Percentiles rank a stretch among this genome's conserved stretches.
Evolutionary conservation across 805 yeast species (phyloP).

Genomic region (Starmerella etchellsii): DNA sequence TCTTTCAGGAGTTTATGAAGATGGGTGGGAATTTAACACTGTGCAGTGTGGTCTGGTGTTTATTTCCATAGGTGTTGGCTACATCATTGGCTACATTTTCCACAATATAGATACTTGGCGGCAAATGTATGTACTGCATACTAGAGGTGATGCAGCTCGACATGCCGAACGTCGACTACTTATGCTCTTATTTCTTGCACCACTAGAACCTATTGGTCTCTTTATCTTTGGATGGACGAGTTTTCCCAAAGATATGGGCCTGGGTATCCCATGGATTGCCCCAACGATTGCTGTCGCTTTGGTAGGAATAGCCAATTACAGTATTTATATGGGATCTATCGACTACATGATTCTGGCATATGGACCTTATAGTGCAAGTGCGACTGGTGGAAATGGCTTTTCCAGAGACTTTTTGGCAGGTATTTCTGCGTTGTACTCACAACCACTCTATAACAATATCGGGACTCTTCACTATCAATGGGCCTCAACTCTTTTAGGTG

Average conservation of each 20-base stretch:
- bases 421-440: constrained; percentile 30
- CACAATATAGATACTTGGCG: constrained; percentile 29
- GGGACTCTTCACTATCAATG: constrained; percentile 29
- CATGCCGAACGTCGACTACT: constrained; percentile 19
- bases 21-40: constrained; percentile 32
- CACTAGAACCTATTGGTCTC: constrained; percentile 31
- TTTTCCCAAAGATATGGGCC: constrained; percentile 26
- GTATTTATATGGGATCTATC: constrained; percentile 34
- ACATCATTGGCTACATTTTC: constrained; percentile 28
- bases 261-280: constrained; percentile 30
- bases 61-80: constrained; percentile 29
- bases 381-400: constrained; percentile 35
- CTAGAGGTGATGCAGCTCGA: constrained; percentile 22
- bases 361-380: constrained; percentile 34
- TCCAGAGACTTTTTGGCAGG: constrained; percentile 34
- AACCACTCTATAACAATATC: constrained; percentile 30
- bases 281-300: constrained; percentile 30
- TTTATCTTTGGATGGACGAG: constrained; percentile 35
- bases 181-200: constrained; percentile 30
- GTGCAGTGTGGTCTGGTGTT: constrained; percentile 28
- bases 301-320: constrained; percentile 32
- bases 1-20: constrained; percentile 27
- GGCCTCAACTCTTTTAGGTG: constrained; percentile 32
- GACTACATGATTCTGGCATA: constrained; percentile 35
- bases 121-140: constrained; percentile 25